These are phyloP conservation scores for Puccinia hordei DNA, from an alignment of 1,284 basidiomycete species.

Conservation along the genomic window DNA sequence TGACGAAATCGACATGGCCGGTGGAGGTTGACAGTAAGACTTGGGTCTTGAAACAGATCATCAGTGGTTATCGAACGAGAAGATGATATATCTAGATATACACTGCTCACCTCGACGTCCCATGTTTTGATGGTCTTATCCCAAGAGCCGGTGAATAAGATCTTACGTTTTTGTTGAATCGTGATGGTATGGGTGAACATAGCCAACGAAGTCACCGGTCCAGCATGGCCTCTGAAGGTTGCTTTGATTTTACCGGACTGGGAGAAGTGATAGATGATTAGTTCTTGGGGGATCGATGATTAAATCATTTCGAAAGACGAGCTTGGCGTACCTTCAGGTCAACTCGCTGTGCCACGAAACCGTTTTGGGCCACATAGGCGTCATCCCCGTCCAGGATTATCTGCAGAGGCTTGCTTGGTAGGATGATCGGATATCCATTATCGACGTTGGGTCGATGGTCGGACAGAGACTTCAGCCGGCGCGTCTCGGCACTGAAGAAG, in stretches of 20 bases:
- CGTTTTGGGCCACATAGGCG: slow-evolving; percentile 84
- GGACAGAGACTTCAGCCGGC: slow-evolving; percentile 46
- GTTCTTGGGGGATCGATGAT: slow-evolving; percentile 52
- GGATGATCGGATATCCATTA: slow-evolving; percentile 74
- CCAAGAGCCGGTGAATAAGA: slow-evolving; percentile 83
- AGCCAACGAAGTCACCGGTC: slow-evolving; percentile 78
- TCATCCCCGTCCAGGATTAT: slow-evolving; percentile 68
- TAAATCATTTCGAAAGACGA: background rate
- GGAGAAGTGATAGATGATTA: slow-evolving; percentile 11
- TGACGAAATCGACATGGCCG: slow-evolving; percentile 43
- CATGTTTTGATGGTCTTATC: slow-evolving; percentile 87
- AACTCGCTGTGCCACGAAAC: slow-evolving; percentile 71
- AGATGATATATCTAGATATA: slow-evolving; percentile 57
- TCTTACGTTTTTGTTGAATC: slow-evolving; percentile 63
- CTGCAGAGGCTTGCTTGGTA: slow-evolving; percentile 73
- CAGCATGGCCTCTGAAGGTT: slow-evolving; percentile 77
- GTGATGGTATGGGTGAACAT: slow-evolving; percentile 61
- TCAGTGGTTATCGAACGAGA: background rate
- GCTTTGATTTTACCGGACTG: slow-evolving; percentile 77
- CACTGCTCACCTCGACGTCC: slow-evolving; percentile 62
- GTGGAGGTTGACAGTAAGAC: slow-evolving; percentile 41
- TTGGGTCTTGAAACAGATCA: slow-evolving; percentile 33
- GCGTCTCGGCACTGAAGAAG: slow-evolving; percentile 50
- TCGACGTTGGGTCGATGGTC: slow-evolving; percentile 72
- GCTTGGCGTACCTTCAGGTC: slow-evolving; percentile 69